A percentile compares a stretch with the other conserved stretches of the same genome.
phyloP scores from a whole-genome alignment of 306 rosid species.

The Lotus japonicus region DNA sequence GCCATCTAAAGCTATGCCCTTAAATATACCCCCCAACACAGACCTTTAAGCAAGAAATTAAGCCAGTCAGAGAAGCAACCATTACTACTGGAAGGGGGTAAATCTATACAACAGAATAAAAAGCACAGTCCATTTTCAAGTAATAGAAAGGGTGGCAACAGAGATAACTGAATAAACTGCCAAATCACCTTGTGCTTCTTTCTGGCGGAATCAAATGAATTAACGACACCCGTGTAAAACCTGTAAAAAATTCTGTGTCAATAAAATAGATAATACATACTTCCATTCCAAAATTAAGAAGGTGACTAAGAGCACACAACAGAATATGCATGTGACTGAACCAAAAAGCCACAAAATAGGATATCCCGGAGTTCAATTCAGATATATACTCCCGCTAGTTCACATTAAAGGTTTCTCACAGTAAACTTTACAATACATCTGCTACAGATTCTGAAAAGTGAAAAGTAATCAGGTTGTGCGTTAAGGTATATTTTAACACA shows the following conservation, averaged over 20 bases:
- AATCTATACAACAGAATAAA: background rate
- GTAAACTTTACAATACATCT: background rate
- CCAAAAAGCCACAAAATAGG: background rate
- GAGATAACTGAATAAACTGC: background rate
- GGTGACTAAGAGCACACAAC: background rate
- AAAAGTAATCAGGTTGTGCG: background rate
- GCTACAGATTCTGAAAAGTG: background rate
- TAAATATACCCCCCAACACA: too few species aligned
- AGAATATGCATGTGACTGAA: background rate
- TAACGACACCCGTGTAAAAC: conserved; percentile 66
- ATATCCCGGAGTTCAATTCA: background rate
- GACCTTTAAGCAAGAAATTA: background rate
- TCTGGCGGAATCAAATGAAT: conserved; percentile 50
- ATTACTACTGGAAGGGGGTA: background rate
- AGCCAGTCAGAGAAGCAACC: background rate
- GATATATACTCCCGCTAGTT: background rate
- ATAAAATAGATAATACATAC: background rate
- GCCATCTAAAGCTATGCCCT: too few species aligned
- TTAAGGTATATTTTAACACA: background rate
- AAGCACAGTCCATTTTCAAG: background rate
- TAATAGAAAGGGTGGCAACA: background rate
- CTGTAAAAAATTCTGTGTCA: conserved; percentile 37
- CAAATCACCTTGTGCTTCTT: conserved; percentile 74
- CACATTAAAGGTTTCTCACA: background rate
- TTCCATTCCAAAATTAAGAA: background rate